Evolutionary conservation across 352 stramenopile genomes (phyloP), one percentile per base, ranked within the genome.

Genomic region (Phytophthora ohioensis): DNA sequence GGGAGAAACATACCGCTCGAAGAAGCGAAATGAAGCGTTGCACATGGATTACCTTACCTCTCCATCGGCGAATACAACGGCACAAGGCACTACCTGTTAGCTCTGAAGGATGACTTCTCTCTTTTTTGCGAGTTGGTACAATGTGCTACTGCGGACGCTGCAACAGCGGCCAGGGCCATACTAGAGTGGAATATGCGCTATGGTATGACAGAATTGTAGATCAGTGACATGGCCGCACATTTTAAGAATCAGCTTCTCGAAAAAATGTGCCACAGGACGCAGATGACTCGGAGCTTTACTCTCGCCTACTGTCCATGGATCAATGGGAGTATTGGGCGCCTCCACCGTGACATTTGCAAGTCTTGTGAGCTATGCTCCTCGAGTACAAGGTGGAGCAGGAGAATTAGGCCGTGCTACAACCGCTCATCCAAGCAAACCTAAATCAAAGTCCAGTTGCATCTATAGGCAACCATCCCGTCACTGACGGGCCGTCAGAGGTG

Each of bases 391-490:
- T 69, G 10, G n/a, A 48, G 13, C 51, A 69, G 36, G 42, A 56
- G 8, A 56, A 62, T 36, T 69, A 51, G 51, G 41, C 41, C 3
- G 42, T 8, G 11, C 17, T 68, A 17, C 31, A 62, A 9, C 41
- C 60, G 34, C 39, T 67, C 3, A 48, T 55, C 41, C 49, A 61
- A 21, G 60, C 51, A 30, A 68, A 61, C 32, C 11, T 68, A 15
- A 68, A 62, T 48, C 49, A 62, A 12, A 68, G 21, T 21, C 21
- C 21, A 21, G 21, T 21, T 21, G 21, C 21, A 36, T 67, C 39
- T 0, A 11, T 67, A 30, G 27, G 30, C 30, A 54, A 59, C 43
- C 48, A 60, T 27, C n/a, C 1, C 21, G 21, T 21, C 21, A 21
- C 21, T 21, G 21, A 21, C 21, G 21, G 21, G 21, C 48, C 59